Evolutionary conservation across 805 yeast genomes (phyloP), one percentile per base, ranked within the genome.

Genomic region (Zygoascus tannicola): DNA sequence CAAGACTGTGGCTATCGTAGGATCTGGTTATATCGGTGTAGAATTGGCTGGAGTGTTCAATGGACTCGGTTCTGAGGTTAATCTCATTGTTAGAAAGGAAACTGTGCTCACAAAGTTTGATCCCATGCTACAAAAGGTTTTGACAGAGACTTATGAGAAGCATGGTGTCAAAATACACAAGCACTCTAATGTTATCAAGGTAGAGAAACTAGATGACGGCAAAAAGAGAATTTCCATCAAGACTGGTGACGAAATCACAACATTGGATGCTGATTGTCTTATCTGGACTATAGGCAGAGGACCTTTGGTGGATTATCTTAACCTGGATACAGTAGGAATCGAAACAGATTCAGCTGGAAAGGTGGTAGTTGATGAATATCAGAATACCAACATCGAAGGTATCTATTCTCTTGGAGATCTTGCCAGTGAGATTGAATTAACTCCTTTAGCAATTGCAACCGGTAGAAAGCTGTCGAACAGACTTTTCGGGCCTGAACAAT

Each of bases 361-460:
- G 63, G 71, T 92, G 39, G 63, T 74, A 41, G 95, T 78, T 32
- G 95, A 92, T 62, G 96, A 86, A 66, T 90, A 68, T 66, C 97
- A 92, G 71, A 76, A 78, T 59, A 82, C 97, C 5, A 70, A 76
- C 41, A 75, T 82, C 51, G 68, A 75, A 44, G 74, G 78, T 62
- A 72, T 92, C 51, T 85, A 74, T 61, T 81, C 98, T 1, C 69
- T 92, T 38, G 99, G 99, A 58, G 99, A 92, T 63, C 94, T 90
- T 48, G 82, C 85, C 36, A 46, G 44, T 36, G 79, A 83, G 23
- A 82, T 85, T 37, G 97, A 92, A 69, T 75, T 92, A 56, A 92
- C 99, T 2, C 99, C 99, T 5, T 97, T 87, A 36, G 98, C 98
- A 32, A 92, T 92, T 68, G 97, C 98, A 32, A 88, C 98, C 7